Percentiles rank a stretch among this genome's conserved stretches.
These are phyloP conservation scores for Metarhizium rileyi DNA, from an alignment of 2,329 filamentous ascomycete species.

Conservation along the genomic window DNA sequence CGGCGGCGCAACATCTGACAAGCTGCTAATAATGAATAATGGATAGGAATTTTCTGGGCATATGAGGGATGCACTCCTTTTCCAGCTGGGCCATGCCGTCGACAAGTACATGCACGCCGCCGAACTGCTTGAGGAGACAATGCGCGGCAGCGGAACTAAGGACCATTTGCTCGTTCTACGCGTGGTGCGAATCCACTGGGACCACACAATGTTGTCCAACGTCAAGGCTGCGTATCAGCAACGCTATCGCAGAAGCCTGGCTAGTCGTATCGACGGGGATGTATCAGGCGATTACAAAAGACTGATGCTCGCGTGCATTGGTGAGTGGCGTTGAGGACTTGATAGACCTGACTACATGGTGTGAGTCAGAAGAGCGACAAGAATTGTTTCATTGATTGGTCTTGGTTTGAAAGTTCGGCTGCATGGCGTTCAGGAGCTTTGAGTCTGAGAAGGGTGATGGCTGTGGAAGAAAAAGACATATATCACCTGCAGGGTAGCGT, in stretches of 20 bases:
- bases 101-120: slow-evolving; percentile 84
- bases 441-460: too few species aligned
- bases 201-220: slow-evolving; percentile 61
- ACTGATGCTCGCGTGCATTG: slow-evolving; percentile 62
- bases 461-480: too few species aligned
- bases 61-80: slow-evolving; percentile 76
- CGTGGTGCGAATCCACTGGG: slow-evolving; percentile 79
- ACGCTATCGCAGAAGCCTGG: slow-evolving; percentile 57
- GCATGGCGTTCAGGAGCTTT: too few species aligned
- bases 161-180: slow-evolving; percentile 69
- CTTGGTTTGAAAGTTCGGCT: too few species aligned
- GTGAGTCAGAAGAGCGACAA: too few species aligned
- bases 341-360: not conserved
- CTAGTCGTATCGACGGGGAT: slow-evolving; percentile 65
- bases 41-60: slow-evolving; percentile 73
- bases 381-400: too few species aligned
- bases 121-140: slow-evolving; percentile 69
- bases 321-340: slow-evolving; percentile 23
- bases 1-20: too few species aligned
- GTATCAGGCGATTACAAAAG: slow-evolving; percentile 76
- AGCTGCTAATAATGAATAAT: not conserved
- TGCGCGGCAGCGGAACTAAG: slow-evolving; percentile 82
- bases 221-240: slow-evolving; percentile 71
- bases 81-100: slow-evolving; percentile 65
- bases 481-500: too few species aligned